Conservation (phyloP, 2,329 filamentous ascomycete genomes). For the Pseudocercospora musae region DNA sequence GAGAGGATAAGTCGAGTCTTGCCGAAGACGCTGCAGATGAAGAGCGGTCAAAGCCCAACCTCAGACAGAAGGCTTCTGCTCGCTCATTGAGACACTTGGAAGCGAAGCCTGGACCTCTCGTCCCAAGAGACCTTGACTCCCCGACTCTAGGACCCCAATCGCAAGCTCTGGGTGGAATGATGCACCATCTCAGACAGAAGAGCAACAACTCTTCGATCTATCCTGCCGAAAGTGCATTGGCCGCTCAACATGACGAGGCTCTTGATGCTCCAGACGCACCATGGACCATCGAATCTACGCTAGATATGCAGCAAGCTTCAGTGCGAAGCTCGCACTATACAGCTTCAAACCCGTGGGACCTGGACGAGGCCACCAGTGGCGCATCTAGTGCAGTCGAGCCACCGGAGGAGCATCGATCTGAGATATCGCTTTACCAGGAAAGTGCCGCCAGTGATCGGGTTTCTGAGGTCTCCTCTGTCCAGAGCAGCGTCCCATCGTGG, state of each 20-base stretch:
- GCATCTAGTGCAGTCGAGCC: conserved; percentile 25
- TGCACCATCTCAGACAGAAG: conserved; percentile 71
- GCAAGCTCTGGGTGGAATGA: conserved; percentile 60
- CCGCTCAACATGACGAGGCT: conserved; percentile 32
- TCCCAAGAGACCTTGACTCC: conserved; percentile 56
- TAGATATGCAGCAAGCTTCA: conserved; percentile 9
- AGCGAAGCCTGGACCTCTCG: conserved; percentile 19
- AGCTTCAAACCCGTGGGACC: conserved; percentile 54
- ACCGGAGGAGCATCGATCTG: conserved; percentile 21
- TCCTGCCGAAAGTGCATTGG: conserved; percentile 43
- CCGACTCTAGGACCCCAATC: conserved; percentile 69
- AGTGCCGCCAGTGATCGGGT: neutral
- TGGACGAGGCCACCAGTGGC: conserved; percentile 48
- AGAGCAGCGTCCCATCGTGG: conserved; percentile 39
- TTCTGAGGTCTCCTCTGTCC: conserved; percentile 12
- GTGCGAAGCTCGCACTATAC: conserved; percentile 47
- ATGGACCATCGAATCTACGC: conserved; percentile 10
- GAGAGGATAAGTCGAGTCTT: conserved; percentile 25
- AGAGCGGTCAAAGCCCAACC: conserved; percentile 6
- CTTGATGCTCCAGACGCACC: conserved; percentile 26
- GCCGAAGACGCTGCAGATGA: conserved; percentile 31
- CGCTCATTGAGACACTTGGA: conserved; percentile 19
- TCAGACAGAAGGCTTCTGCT: conserved; percentile 17
- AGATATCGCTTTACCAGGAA: conserved; percentile 17
- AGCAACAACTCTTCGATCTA: conserved; percentile 82